A percentile compares a stretch with the other conserved stretches of the same genome.
phyloP scores from a whole-genome alignment of 179 eudicot genomes.

The Beta corolliflora region DNA sequence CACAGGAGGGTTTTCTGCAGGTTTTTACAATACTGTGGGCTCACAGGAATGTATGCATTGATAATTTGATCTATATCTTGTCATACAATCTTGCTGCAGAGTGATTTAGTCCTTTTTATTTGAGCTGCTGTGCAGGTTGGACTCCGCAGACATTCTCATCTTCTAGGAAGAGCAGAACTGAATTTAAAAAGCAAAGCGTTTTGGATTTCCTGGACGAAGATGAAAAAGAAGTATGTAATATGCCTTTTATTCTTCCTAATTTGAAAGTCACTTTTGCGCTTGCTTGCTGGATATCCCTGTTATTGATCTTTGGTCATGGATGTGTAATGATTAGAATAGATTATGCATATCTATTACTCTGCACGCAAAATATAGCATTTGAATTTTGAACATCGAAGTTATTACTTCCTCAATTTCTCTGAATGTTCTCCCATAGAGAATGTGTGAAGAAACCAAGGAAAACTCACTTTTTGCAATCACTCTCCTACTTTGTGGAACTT shows the following conservation, averaged over 20 bases:
- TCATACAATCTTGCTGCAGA: background rate
- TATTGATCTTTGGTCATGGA: background rate
- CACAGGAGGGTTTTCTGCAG: slow-evolving; percentile 95
- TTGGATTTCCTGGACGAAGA: slow-evolving; percentile 87
- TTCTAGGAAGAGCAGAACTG: slow-evolving; percentile 89
- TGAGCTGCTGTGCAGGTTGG: slow-evolving; percentile 63
- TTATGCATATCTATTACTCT: slow-evolving; percentile 1
- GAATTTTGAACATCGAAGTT: background rate
- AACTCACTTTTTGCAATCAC: too few species aligned
- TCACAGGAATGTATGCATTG: slow-evolving; percentile 78
- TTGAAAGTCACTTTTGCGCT: background rate
- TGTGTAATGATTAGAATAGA: slow-evolving; percentile 1
- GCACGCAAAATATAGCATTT: background rate
- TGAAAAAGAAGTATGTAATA: slow-evolving; percentile 69
- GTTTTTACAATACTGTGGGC: slow-evolving; percentile 92
- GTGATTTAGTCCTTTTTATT: background rate
- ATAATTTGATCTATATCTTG: background rate
- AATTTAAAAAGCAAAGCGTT: slow-evolving; percentile 64
- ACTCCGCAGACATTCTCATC: slow-evolving; percentile 87
- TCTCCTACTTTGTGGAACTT: too few species aligned
- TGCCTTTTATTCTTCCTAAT: background rate
- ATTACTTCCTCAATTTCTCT: too few species aligned
- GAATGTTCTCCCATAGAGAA: too few species aligned
- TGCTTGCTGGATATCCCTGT: slow-evolving; percentile 12
- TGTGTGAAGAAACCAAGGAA: too few species aligned